These are phyloP conservation scores for Candida piceae DNA, from an alignment of 805 yeast species.

Conservation along the genomic window DNA sequence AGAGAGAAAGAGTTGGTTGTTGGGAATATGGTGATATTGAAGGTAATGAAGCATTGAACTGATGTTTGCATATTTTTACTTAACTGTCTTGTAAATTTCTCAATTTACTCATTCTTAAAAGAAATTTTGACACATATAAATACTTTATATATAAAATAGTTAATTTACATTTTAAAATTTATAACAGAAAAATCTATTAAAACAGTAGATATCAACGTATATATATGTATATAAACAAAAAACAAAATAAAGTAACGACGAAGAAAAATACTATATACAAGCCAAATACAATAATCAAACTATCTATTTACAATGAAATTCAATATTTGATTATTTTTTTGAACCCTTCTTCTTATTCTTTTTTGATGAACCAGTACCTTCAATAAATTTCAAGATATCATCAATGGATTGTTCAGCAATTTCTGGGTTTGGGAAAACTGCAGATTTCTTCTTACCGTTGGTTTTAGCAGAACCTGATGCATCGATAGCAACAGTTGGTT, in stretches of 20 bases:
- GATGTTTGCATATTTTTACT: background rate
- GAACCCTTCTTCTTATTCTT: conserved; percentile 26
- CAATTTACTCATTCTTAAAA: too few relatives aligned
- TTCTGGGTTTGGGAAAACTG: conserved; percentile 41
- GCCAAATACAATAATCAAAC: background rate
- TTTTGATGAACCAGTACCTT: conserved; percentile 39
- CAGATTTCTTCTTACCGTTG: conserved; percentile 22
- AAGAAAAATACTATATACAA: conserved; percentile 1
- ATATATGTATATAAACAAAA: too few relatives aligned
- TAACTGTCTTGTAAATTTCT: too few relatives aligned
- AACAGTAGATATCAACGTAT: too few relatives aligned
- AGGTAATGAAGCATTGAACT: conserved; percentile 38
- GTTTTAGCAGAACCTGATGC: conserved; percentile 16
- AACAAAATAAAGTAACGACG: too few relatives aligned
- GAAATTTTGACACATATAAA: too few relatives aligned
- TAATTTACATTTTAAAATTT: too few relatives aligned
- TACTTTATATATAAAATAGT: too few relatives aligned
- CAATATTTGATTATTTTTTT: conserved; percentile 7
- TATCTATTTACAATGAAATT: too few relatives aligned
- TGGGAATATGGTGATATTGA: conserved; percentile 76
- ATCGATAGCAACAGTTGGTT: background rate
- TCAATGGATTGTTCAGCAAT: conserved; percentile 64
- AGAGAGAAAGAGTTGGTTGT: conserved; percentile 49
- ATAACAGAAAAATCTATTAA: too few relatives aligned
- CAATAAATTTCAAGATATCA: conserved; percentile 66